Evolutionary conservation across 2,329 filamentous ascomycete genomes (phyloP).

Genomic region (Cercospora citrullina): DNA sequence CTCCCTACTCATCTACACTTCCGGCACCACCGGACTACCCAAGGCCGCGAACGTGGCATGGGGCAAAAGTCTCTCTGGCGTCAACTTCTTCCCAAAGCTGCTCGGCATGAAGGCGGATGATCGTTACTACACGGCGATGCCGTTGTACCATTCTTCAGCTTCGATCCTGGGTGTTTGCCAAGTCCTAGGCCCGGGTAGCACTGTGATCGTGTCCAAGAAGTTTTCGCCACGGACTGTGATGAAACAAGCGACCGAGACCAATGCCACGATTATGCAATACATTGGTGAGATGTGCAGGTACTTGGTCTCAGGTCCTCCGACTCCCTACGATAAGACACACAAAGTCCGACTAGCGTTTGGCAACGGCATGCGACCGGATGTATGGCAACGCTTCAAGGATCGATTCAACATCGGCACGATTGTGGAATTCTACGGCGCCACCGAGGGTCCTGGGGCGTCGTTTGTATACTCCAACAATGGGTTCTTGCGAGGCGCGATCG

Average conservation of each 20-base stretch:
- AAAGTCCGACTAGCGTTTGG: slow-evolving; percentile 74
- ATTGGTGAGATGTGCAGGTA: slow-evolving; percentile 87
- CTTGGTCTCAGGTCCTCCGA: slow-evolving; percentile 65
- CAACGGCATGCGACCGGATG: slow-evolving; percentile 79
- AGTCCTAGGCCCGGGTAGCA: slow-evolving; percentile 56
- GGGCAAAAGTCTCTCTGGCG: slow-evolving; percentile 34
- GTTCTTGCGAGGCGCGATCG: slow-evolving; percentile 74
- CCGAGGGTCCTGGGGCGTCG: slow-evolving; percentile 60
- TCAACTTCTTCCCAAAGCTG: slow-evolving; percentile 30
- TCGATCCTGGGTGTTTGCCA: slow-evolving; percentile 67
- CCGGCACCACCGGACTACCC: slow-evolving; percentile 80
- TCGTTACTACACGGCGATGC: slow-evolving; percentile 87
- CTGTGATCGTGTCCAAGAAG: slow-evolving; percentile 70
- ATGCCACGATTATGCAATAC: slow-evolving; percentile 79
- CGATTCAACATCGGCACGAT: slow-evolving; percentile 55
- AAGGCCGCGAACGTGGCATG: slow-evolving; percentile 54
- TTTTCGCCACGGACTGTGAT: slow-evolving; percentile 79
- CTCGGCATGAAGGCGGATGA: slow-evolving; percentile 69
- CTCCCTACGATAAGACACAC: slow-evolving; percentile 70
- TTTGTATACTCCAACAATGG: slow-evolving; percentile 76
- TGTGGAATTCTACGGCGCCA: slow-evolving; percentile 43
- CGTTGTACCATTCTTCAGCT: slow-evolving; percentile 82
- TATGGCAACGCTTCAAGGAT: slow-evolving; percentile 77
- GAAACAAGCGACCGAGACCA: slow-evolving; percentile 68
- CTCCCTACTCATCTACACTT: slow-evolving; percentile 78